Conservation (phyloP, 2,329 filamentous ascomycete genomes). For the Calonectria pseudoreteaudii region DNA sequence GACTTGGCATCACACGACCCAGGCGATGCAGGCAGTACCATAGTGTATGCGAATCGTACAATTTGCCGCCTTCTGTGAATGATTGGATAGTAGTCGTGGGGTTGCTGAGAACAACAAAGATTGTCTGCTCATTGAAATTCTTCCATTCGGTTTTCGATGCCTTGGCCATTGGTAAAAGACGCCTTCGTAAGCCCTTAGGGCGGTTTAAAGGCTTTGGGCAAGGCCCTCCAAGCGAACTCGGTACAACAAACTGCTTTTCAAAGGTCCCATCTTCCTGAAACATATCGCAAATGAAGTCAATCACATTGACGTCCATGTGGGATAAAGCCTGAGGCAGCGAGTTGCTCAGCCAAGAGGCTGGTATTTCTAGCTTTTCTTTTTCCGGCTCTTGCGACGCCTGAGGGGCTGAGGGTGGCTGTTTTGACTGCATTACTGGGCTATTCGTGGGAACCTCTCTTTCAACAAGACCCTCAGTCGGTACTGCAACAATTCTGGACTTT, state of each 20-base stretch:
- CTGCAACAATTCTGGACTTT: neutral
- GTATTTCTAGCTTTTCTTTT: neutral
- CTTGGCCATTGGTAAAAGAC: slow-evolving; percentile 2
- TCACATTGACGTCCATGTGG: slow-evolving; percentile 64
- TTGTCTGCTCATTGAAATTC: slow-evolving; percentile 71
- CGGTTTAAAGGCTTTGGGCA: slow-evolving; percentile 29
- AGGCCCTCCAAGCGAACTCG: neutral
- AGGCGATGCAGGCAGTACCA: slow-evolving; percentile 74
- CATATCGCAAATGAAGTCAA: slow-evolving; percentile 72
- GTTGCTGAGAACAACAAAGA: slow-evolving; percentile 73
- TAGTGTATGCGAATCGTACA: slow-evolving; percentile 70
- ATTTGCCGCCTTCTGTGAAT: slow-evolving; percentile 64
- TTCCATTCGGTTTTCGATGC: slow-evolving; percentile 62
- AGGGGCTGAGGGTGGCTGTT: slow-evolving; percentile 37
- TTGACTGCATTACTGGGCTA: slow-evolving; percentile 24
- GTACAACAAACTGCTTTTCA: slow-evolving; percentile 55
- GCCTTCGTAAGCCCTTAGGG: slow-evolving; percentile 27
- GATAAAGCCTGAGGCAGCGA: slow-evolving; percentile 69
- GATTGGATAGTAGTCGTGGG: slow-evolving; percentile 66
- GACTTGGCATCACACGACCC: slow-evolving; percentile 65
- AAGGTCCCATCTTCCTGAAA: slow-evolving; percentile 67
- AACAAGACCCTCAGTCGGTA: neutral
- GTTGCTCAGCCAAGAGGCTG: slow-evolving; percentile 32
- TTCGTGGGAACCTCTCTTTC: slow-evolving; percentile 34
- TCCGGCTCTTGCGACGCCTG: neutral